Evolutionary conservation across 164 flowering plant species (phyloP), one percentile per base, ranked within the genome.

Genomic region (Magnolia officinalis): DNA sequence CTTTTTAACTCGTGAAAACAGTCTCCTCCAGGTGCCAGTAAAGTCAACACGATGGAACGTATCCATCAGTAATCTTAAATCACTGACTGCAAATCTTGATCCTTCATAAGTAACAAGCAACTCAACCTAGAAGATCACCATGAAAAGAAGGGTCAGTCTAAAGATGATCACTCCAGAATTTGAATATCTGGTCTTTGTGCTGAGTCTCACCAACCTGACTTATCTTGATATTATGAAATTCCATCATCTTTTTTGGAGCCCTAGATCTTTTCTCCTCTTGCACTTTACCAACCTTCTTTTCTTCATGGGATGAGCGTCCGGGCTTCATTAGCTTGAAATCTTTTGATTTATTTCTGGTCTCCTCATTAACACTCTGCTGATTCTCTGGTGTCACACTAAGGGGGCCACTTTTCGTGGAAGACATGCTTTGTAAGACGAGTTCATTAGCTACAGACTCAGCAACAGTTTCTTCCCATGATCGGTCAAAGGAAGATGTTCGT

Each of bases 361-460:
- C 98, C 80, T 94, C 97, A 78, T 59, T 73, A 50, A 69, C 59
- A 23, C 55, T 19, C 49, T 24, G 70, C 70, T 75, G 93, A 64
- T 87, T 89, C 66, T 91, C 99, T 74, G 70, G n/a, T 73, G 82
- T 21, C 9, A 88, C 84, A 72, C 76, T 83, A 78, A 88, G 78
- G 67, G 90, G 83, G 21, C 85, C 93, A 83, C 85, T 82, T 82
- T 82, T 92, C 52, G 83, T 45, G 67, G 80, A 79, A 49, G 85
- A 74, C 29, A 77, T 63, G 75, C 82, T 85, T 72, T 89, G 85
- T 63, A 91, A 74, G 68, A 96, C 88, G 64, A 96, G 89, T 76
- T 96, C 99, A 83, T 84, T 86, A 78, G 99, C 96, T 63, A 94
- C 92, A 80, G 98, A 87, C 79, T 96, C 99, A 37, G 99, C 97